Conservation (phyloP, 2,329 filamentous ascomycete species). For the Fusarium sterilihyphosum region DNA sequence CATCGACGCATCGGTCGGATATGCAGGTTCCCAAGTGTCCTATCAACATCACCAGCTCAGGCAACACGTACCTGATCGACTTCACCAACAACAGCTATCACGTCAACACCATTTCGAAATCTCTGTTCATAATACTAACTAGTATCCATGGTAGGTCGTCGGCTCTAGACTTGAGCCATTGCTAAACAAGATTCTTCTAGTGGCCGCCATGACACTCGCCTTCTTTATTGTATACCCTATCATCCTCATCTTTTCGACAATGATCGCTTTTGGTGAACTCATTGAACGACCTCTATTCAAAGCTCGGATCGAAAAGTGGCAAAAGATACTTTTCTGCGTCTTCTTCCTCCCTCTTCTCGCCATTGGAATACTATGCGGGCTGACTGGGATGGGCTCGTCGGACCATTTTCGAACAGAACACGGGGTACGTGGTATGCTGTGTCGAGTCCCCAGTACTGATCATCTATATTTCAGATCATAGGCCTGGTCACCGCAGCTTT, state of each 20-base stretch:
- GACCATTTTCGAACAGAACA: not conserved
- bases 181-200: not conserved
- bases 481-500: not conserved
- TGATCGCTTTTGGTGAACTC: not conserved
- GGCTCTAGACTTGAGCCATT: not conserved
- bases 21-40: not conserved
- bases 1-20: not conserved
- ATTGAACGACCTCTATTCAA: not conserved
- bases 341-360: not conserved
- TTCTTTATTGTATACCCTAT: not conserved
- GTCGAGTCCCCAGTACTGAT: too few relatives aligned
- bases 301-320: not conserved
- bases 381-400: not conserved
- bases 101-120: not conserved
- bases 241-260: not conserved
- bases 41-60: not conserved
- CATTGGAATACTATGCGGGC: not conserved
- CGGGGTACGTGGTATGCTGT: not conserved
- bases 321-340: not conserved
- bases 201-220: not conserved
- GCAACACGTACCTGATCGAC: not conserved
- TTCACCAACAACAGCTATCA: not conserved
- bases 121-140: not conserved
- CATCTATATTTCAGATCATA: rapidly evolving
- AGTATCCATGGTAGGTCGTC: not conserved